Percentiles rank a stretch among this genome's conserved stretches.
phyloP scores from a whole-genome alignment of 1,284 basidiomycete genomes.

The Schizophyllum amplum region DNA sequence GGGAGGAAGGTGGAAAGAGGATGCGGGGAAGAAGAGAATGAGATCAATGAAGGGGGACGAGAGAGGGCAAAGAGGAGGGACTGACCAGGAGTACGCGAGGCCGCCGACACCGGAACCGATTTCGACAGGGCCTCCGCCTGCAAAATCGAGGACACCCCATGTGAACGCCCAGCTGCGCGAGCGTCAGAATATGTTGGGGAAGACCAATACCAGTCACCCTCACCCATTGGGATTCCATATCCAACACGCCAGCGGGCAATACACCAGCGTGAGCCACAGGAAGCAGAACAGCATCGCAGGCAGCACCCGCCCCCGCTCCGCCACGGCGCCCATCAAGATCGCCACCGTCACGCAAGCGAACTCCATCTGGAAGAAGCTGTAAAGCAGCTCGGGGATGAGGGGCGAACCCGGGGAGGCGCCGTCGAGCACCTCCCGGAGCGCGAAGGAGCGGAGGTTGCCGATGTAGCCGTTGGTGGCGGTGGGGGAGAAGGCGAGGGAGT shows the following conservation, averaged over 20 bases:
- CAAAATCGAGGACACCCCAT: conserved; percentile 88
- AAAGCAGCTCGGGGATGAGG: conserved; percentile 64
- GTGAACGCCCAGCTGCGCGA: conserved; percentile 75
- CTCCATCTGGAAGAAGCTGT: conserved; percentile 87
- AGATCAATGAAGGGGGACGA: not conserved
- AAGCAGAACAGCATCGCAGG: conserved; percentile 88
- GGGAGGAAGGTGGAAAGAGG: not conserved
- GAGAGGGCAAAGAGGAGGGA: not conserved
- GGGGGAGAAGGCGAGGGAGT: conserved; percentile 74
- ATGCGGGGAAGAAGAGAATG: no score
- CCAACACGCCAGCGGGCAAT: not conserved
- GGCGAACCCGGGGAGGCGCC: conserved; percentile 72
- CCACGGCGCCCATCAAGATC: conserved; percentile 76
- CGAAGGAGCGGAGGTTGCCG: conserved; percentile 68
- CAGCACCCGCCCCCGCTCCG: conserved; percentile 82
- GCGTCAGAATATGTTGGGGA: not conserved
- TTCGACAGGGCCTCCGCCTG: conserved; percentile 89
- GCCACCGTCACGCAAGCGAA: conserved; percentile 74
- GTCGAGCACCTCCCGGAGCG: conserved; percentile 65
- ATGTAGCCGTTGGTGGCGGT: conserved; percentile 74
- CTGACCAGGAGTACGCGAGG: conserved; percentile 78
- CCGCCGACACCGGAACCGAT: conserved; percentile 86
- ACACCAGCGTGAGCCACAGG: conserved; percentile 14
- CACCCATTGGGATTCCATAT: not conserved
- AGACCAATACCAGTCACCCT: not conserved